These are phyloP conservation scores for Cystoderma amianthinum DNA, from an alignment of 768 basidiomycete species.

Conservation along the genomic window DNA sequence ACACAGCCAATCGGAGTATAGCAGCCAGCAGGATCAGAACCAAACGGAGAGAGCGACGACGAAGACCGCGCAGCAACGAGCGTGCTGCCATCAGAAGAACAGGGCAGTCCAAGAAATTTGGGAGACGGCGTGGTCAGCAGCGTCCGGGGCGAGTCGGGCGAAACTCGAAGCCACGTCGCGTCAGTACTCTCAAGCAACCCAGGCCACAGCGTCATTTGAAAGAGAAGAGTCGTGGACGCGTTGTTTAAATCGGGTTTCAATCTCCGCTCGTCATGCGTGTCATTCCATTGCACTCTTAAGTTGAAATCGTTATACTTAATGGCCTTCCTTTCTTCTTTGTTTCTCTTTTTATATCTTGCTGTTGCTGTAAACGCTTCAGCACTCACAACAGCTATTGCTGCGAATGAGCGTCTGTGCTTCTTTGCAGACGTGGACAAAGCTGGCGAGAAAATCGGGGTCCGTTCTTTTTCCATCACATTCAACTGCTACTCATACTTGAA, in stretches of 20 bases:
- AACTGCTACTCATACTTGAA: slow-evolving; percentile 10
- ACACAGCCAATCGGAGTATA: not conserved
- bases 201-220: too few relatives aligned
- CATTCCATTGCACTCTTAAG: not conserved
- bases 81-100: not conserved
- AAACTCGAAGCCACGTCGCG: too few relatives aligned
- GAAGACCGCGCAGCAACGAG: not conserved
- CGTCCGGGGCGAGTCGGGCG: slow-evolving; percentile 1
- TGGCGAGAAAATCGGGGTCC: slow-evolving; percentile 84
- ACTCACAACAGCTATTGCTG: slow-evolving; percentile 69
- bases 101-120: not conserved
- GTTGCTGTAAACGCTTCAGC: slow-evolving; percentile 46
- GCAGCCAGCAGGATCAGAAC: not conserved
- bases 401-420: slow-evolving; percentile 86
- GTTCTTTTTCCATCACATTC: slow-evolving; percentile 17
- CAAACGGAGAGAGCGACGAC: not conserved
- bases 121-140: slow-evolving; percentile 8
- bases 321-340: slow-evolving; percentile 21
- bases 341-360: slow-evolving; percentile 28
- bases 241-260: too few relatives aligned
- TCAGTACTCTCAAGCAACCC: too few relatives aligned
- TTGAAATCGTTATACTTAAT: slow-evolving; percentile 10
- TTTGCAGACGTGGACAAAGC: slow-evolving; percentile 95
- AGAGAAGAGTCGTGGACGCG: too few relatives aligned
- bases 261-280: slow-evolving; percentile 1